phyloP scores from a whole-genome alignment of 1,139 yeast genomes.

The Blastobotrys apis region DNA sequence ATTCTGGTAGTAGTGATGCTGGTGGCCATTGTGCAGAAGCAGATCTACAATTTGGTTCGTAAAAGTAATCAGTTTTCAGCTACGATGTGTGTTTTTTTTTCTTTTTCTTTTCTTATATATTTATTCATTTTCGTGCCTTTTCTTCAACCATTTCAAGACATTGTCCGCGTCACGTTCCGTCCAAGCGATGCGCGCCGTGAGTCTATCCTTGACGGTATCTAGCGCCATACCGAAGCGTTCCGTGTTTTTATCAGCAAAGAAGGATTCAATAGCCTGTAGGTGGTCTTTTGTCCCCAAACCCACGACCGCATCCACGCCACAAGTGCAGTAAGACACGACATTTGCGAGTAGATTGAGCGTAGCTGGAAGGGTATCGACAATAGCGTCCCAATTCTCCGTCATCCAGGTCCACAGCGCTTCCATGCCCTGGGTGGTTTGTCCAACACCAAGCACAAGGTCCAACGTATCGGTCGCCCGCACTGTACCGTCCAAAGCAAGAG shows the following conservation, averaged over 20 bases:
- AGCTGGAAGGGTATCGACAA: conserved; percentile 36
- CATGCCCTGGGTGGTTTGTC: conserved; percentile 50
- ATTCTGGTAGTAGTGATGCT: conserved; percentile 22
- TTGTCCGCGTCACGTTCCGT: conserved; percentile 28
- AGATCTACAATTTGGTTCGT: conserved; percentile 20
- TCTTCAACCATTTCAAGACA: conserved; percentile 33
- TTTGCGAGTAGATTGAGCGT: not conserved
- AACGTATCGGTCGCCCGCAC: conserved; percentile 68
- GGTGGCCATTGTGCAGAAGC: conserved; percentile 38
- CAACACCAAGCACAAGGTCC: conserved; percentile 54
- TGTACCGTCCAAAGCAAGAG: conserved; percentile 45
- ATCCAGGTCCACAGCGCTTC: conserved; percentile 53
- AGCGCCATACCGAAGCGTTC: conserved; percentile 36
- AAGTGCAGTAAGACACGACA: not conserved
- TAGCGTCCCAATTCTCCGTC: conserved; percentile 47
- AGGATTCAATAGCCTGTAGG: conserved; percentile 44
- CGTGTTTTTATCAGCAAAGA: conserved; percentile 53
- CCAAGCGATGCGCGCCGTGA: conserved; percentile 30
- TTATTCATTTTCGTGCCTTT: not conserved
- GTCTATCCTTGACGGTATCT: conserved; percentile 31
- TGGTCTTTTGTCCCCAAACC: conserved; percentile 52
- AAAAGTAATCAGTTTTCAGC: not conserved
- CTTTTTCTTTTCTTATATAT: not conserved
- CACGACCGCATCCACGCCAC: conserved; percentile 52
- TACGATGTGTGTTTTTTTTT: no score